Conservation (phyloP, 257 asterid genomes). For the Nicotiana sylvestris region DNA sequence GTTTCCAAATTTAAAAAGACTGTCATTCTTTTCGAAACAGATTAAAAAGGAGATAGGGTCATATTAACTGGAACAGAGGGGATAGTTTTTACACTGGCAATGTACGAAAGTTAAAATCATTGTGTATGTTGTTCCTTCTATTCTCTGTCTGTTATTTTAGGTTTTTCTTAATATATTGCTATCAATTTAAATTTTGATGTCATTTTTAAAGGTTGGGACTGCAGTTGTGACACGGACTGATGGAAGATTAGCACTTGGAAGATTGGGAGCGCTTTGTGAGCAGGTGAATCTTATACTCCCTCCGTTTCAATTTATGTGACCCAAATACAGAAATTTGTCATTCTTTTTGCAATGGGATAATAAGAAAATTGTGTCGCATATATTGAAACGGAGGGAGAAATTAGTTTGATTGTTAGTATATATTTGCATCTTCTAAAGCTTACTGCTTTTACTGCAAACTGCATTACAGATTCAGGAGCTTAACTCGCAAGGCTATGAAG, state of each 20-base stretch:
- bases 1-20: too few species aligned
- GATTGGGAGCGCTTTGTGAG: slow-evolving; percentile 94
- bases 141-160: background rate
- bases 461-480: slow-evolving; percentile 77
- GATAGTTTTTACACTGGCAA: background rate
- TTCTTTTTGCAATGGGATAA: too few species aligned
- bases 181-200: background rate
- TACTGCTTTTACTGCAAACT: slow-evolving; percentile 14
- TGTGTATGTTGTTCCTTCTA: background rate
- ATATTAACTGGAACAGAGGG: too few species aligned
- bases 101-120: background rate
- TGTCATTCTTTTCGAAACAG: too few species aligned
- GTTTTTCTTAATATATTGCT: background rate
- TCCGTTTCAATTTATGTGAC: too few species aligned
- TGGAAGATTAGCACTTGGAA: slow-evolving; percentile 93
- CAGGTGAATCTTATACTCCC: slow-evolving; percentile 41
- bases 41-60: too few species aligned
- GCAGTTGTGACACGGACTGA: slow-evolving; percentile 72
- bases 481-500: slow-evolving; percentile 76
- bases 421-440: slow-evolving; percentile 14
- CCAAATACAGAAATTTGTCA: too few species aligned
- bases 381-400: too few species aligned
- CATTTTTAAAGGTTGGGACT: slow-evolving; percentile 65
- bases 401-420: background rate
- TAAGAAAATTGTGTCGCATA: too few species aligned